Evolutionary conservation across 2,329 filamentous ascomycete species (phyloP).

Genomic region (Fusarium stilboides): DNA sequence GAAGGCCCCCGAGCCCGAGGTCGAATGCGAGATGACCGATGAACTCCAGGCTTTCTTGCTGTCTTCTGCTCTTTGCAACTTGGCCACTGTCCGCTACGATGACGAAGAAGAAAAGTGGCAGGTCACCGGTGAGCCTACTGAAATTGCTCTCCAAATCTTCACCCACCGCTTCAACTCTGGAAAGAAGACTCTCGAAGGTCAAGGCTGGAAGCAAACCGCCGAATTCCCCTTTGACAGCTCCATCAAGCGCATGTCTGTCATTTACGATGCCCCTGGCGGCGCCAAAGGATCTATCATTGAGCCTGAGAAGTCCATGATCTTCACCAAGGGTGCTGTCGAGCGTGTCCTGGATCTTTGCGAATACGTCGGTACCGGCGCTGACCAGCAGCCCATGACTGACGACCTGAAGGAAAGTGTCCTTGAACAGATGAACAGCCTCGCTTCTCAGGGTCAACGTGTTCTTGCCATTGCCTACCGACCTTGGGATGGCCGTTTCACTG

Average conservation of each 20-base stretch:
- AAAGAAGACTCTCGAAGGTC: conserved; percentile 66
- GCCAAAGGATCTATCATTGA: conserved; percentile 58
- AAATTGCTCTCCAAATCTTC: conserved; percentile 84
- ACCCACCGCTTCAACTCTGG: conserved; percentile 76
- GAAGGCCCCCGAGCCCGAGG: conserved; percentile 50
- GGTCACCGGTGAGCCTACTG: conserved; percentile 79
- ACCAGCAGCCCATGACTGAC: conserved; percentile 64
- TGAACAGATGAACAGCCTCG: conserved; percentile 71
- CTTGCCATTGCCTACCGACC: conserved; percentile 79
- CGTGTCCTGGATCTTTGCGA: conserved; percentile 71
- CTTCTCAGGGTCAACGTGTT: conserved; percentile 78
- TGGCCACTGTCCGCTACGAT: conserved; percentile 71
- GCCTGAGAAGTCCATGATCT: conserved; percentile 66
- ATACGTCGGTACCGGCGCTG: conserved; percentile 60
- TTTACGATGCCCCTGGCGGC: conserved; percentile 69
- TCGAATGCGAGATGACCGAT: conserved; percentile 64
- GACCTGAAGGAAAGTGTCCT: conserved; percentile 66
- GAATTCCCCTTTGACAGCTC: conserved; percentile 86
- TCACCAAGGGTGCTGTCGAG: conserved; percentile 75
- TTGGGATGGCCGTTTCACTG: conserved; percentile 65
- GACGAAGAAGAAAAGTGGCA: conserved; percentile 73
- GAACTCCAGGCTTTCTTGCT: conserved; percentile 67
- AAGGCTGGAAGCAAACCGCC: conserved; percentile 74
- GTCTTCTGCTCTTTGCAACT: conserved; percentile 75
- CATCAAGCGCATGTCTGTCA: conserved; percentile 85